Evolutionary conservation across 140 eudicot species (phyloP), one percentile per base, ranked within the genome.

Genomic region (Senecio squalidus): DNA sequence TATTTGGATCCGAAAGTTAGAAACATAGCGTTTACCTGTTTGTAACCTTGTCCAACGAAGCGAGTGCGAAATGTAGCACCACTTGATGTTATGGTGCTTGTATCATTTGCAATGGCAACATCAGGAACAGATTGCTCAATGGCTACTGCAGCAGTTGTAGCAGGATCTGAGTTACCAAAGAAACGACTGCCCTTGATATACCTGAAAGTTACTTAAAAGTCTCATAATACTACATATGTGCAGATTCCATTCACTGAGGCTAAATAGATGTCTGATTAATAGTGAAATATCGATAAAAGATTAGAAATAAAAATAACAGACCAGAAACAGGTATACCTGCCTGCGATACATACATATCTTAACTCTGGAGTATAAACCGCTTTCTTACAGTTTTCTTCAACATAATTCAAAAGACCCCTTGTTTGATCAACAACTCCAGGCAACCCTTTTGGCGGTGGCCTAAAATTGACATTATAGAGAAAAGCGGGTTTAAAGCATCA

Each of bases 351-450:
- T n/a, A 87, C 93, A 38, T 92, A 92, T 84, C 76, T 87, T 40
- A 87, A 39, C 54, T 86, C 86, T n/a, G 92, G 94, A 47, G 96
- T 76, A 77, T 84, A 83, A 44, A 87, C 92, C 70, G 98, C 93
- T 70, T 87, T 81, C 15, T 70, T 68, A 68, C 98, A 87, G 62
- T 87, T 69, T 38, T 92, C 52, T 69, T 92, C 86, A 54, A 92
- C 96, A 67, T 79, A 92, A 71, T 73, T 31, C 84, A 92, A 77
- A 49, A 92, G 93, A 26, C 98, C 98, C 66, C 98, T 79, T 49
- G 98, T 92, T 68, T 92, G 98, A 77, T 92, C 98, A 50, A 86
- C 75, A 55, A 92, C 96, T 16, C 98, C 98, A 0, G 96, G 74
- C 26, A 81, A 50, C 25, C 92, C 98, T 73, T 87, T 92, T 50